A percentile compares a stretch with the other conserved stretches of the same genome.
phyloP scores from a whole-genome alignment of 2,329 filamentous ascomycete genomes.

The Colletotrichum sp. region DNA sequence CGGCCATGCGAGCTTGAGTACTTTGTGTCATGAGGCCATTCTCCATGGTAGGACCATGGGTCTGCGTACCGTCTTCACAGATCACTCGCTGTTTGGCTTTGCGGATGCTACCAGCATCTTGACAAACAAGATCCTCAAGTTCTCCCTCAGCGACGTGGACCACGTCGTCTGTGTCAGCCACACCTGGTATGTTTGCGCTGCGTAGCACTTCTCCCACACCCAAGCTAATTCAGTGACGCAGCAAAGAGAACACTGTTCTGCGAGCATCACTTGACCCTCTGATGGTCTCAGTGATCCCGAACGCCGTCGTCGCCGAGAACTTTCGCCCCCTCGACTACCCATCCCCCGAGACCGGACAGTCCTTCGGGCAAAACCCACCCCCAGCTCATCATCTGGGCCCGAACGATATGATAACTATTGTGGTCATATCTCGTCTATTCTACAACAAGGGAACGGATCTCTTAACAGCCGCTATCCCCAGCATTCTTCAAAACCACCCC shows the following conservation, averaged over 20 bases:
- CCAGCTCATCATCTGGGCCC: constrained; percentile 76
- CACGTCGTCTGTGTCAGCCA: constrained; percentile 99
- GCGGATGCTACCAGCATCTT: constrained; percentile 95
- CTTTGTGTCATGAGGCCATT: constrained; percentile 92
- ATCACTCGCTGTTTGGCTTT: constrained; percentile 97
- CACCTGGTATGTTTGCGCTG: constrained; percentile 72
- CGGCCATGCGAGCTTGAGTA: constrained; percentile 94
- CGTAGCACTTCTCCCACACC: accelerated
- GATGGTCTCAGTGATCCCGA: constrained; percentile 98
- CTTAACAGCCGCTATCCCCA: constrained; percentile 92
- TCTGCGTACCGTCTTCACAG: constrained; percentile 92
- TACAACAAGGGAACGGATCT: constrained; percentile 99
- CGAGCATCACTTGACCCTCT: constrained; percentile 92
- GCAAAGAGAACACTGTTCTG: constrained; percentile 97
- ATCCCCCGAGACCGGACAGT: constrained; percentile 29
- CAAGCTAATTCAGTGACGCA: constrained; percentile 39
- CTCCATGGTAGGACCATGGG: constrained; percentile 97
- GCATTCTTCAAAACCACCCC: constrained; percentile 86
- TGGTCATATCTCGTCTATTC: constrained; percentile 95
- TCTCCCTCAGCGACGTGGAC: constrained; percentile 93
- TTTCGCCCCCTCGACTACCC: constrained; percentile 71
- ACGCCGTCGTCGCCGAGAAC: constrained; percentile 95
- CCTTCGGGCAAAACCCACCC: constrained; percentile 49
- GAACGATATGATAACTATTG: constrained; percentile 89
- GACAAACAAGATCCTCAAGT: constrained; percentile 96